Evolutionary conservation across 2,329 filamentous ascomycete species (phyloP), one percentile per base, ranked within the genome.

Genomic region (Talaromyces marneffei): DNA sequence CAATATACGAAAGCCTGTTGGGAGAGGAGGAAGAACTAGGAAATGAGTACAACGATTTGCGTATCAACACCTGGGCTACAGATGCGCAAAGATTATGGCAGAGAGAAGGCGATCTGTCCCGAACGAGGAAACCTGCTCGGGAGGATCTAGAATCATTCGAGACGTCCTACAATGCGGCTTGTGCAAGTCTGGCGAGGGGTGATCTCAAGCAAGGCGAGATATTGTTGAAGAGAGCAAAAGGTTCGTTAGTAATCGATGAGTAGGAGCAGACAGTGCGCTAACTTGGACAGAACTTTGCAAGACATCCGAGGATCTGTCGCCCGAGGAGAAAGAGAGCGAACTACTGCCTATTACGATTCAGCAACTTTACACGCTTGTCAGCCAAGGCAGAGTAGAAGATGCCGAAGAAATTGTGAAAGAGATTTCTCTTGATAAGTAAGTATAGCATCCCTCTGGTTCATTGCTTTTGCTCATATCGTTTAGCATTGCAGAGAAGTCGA

Each of bases 61-160:
- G 79, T 63, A 86, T 87, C 70, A 88, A 88, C 66, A 78, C 78
- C 7, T 80, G 82, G 62, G 85, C 85, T 5, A 79, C 82, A 37
- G 82, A 87, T 69, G 84, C 85, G 37, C 85, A 87, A 68, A 70
- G 86, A 57, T 80, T 85, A 66, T 88, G 85, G 85, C 76, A 79
- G 44, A 82, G 82, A 44, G 75, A 80, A 60, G 77, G 80, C 27
- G 75, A 82, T 61, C 70, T 80, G 37, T 79, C 80, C 39, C 75
- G 78, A 62, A 82, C 80, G 70, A 82, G 80, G 69, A 81, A 81
- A 68, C 79, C 82, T 5, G 79, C 75, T 20, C 77, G 83, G 66
- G 84, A 86, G 67, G 85, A 87, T 67, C 69, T 87, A 59, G 83
- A 87, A 63, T 80, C 82, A 0, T 87, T 87, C 63, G 85, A 88